Evolutionary conservation across 2,329 filamentous ascomycete species (phyloP).

Genomic region (Xylaria sp.): DNA sequence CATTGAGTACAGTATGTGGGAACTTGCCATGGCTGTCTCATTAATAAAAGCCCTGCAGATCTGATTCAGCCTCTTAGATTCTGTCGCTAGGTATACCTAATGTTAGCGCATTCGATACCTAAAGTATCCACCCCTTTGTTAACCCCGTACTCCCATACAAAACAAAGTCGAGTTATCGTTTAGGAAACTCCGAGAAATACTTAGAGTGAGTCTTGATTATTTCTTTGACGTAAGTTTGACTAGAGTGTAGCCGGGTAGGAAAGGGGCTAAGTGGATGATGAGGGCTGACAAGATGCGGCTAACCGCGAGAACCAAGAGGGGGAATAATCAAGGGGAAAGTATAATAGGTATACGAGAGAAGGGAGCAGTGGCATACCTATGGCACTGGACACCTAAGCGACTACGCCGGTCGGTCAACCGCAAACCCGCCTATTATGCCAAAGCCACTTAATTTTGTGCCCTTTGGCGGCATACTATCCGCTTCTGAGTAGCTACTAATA

Average conservation of each 20-base stretch:
- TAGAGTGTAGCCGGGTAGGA: too few relatives aligned
- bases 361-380: background rate
- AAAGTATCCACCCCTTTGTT: background rate
- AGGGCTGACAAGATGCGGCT: too few relatives aligned
- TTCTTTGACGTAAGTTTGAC: background rate
- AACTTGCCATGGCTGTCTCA: background rate
- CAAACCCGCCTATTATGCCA: too few relatives aligned
- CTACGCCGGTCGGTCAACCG: too few relatives aligned
- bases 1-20: constrained; percentile 16
- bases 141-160: background rate
- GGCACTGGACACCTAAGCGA: too few relatives aligned
- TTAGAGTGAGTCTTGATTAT: background rate
- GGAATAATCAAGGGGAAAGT: too few relatives aligned
- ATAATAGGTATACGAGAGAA: background rate
- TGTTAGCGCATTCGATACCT: background rate
- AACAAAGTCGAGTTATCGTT: background rate
- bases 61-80: background rate
- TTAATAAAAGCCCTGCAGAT: constrained; percentile 17
- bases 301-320: too few relatives aligned
- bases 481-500: background rate
- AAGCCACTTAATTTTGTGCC: background rate
- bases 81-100: background rate
- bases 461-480: background rate
- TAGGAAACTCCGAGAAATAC: background rate
- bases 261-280: too few relatives aligned